Base-by-base conservation (phyloP, 2,329 filamentous ascomycete genomes). In the Coniochaeta prunicola region DNA sequence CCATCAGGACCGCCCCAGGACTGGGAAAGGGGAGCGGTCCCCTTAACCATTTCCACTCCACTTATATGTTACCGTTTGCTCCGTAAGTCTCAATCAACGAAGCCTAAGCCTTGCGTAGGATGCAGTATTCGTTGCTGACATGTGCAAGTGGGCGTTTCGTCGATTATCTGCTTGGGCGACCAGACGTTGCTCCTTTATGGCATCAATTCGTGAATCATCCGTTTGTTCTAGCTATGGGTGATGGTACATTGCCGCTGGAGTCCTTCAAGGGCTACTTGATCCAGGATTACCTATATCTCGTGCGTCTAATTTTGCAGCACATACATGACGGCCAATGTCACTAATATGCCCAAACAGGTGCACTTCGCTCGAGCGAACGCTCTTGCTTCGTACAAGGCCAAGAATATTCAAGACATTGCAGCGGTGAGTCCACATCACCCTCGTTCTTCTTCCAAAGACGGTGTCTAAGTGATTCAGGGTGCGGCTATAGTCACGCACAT, bases 201-300 rank as follows among this genome's bases (percentile, higher is more conserved):
- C 76, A 86, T 54, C 76, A 77, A 13, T 96, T 91, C 68, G 87
- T 90, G 2, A 79, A 92, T 64, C 93, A 97, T 69, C 84, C 87
- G 0, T 97, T 97, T 68, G 90, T 96, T 45, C 78, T 86, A 67
- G 83, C 82, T 15, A 78, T 97, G 68, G 92, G 89, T 0, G 80
- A 88, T 60, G 92, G 91, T 0, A 88, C 83, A 8, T 76, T 97
- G 21, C 88, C 90, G 0, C 65, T 88, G 1, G 83, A 89, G 48
- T 87, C 86, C 0, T 97, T 96, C 78, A 94, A 92, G 71, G 82
- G 88, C 40, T 97, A 97, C 70, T 84, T 97, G 59, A 81, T 94
- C 10, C 93, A 97, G 67, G 93, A 97, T 68, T 97, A 97, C 67
- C 79, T 96, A 4, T 97, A 94, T 68, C 76, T 97, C 48, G 89